Evolutionary conservation across 2,329 filamentous ascomycete species (phyloP).

Genomic region (Cladosporium phlei): DNA sequence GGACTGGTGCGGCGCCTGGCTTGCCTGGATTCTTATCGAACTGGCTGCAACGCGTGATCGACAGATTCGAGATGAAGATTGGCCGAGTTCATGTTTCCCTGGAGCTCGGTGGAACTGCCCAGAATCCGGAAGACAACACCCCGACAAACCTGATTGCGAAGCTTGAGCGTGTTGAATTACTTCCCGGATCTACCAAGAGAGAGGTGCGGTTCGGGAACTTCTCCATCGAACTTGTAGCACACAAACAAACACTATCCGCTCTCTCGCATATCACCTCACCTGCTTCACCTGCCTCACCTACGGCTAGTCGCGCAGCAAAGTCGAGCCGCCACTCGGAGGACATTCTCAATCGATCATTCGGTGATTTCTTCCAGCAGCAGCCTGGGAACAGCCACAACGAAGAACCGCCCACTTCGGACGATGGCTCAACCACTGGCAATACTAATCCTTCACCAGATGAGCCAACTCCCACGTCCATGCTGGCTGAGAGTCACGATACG

Average conservation of each 20-base stretch:
- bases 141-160: background rate
- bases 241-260: slow-evolving; percentile 19
- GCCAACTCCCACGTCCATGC: background rate
- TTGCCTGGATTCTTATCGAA: slow-evolving; percentile 66
- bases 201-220: slow-evolving; percentile 23
- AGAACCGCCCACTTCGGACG: background rate
- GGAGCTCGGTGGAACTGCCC: background rate
- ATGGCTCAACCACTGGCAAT: background rate
- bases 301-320: slow-evolving; percentile 14
- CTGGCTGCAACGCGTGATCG: slow-evolving; percentile 68
- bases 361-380: background rate
- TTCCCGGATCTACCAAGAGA: slow-evolving; percentile 12
- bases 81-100: slow-evolving; percentile 62
- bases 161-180: background rate
- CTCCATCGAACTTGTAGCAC: slow-evolving; percentile 26
- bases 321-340: slow-evolving; percentile 8
- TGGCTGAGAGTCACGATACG: background rate
- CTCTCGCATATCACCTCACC: slow-evolving; percentile 20
- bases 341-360: slow-evolving; percentile 3
- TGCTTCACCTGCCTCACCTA: slow-evolving; percentile 10
- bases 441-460: background rate
- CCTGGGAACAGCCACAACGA: background rate
- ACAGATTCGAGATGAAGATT: slow-evolving; percentile 64
- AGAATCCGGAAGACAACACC: background rate
- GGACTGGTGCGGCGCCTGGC: slow-evolving; percentile 66